phyloP scores from a whole-genome alignment of 148 eudicot genomes.

The Rhododendron williamsianum region DNA sequence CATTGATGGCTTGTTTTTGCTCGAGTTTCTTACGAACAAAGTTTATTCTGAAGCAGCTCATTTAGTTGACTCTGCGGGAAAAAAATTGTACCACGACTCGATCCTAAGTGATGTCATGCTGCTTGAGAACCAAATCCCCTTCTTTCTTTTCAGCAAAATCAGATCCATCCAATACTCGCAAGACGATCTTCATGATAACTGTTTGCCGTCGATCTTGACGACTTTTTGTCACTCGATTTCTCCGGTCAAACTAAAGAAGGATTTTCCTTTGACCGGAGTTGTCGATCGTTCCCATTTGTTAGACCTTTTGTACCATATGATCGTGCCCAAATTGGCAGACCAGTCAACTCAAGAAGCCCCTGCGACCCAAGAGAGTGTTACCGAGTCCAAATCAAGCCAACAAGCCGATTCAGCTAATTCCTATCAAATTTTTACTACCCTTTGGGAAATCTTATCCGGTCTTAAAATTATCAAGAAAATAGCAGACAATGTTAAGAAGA shows the following conservation, averaged over 20 bases:
- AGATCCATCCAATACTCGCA: background rate
- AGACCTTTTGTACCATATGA: slow-evolving; percentile 40
- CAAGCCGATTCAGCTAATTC: background rate
- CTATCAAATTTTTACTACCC: background rate
- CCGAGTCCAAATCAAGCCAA: background rate
- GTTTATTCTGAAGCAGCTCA: background rate
- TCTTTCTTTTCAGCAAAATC: slow-evolving; percentile 25
- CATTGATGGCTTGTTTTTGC: slow-evolving; percentile 52
- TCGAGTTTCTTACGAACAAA: slow-evolving; percentile 26
- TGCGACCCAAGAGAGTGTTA: background rate
- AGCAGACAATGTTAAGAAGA: slow-evolving; percentile 1
- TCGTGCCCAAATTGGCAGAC: slow-evolving; percentile 17
- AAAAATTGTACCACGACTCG: slow-evolving; percentile 24
- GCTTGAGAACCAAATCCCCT: slow-evolving; percentile 65
- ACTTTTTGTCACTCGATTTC: slow-evolving; percentile 27
- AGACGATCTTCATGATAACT: slow-evolving; percentile 11
- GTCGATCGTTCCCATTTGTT: slow-evolving; percentile 31
- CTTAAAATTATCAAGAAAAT: slow-evolving; percentile 8
- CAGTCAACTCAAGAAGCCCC: background rate
- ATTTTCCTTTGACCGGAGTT: background rate
- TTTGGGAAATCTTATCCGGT: background rate
- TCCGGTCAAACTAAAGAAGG: slow-evolving; percentile 23
- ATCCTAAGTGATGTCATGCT: slow-evolving; percentile 44
- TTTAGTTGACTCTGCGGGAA: slow-evolving; percentile 20
- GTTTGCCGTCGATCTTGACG: slow-evolving; percentile 20